A percentile compares a stretch with the other conserved stretches of the same genome.
phyloP scores from a whole-genome alignment of 2,329 filamentous ascomycete species.

The Fusarium begoniae region DNA sequence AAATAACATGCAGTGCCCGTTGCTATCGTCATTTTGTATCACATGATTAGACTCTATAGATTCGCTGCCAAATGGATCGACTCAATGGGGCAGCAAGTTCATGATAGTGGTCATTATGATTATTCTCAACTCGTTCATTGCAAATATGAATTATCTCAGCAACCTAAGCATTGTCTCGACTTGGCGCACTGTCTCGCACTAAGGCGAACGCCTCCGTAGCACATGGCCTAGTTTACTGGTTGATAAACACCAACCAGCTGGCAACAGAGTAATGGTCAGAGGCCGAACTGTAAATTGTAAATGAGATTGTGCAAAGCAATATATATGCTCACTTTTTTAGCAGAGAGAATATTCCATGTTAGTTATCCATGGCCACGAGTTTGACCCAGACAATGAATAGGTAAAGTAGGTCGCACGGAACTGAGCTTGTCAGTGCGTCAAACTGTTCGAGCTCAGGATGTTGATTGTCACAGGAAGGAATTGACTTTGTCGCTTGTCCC shows the following conservation, averaged over 20 bases:
- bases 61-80: not conserved
- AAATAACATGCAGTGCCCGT: not conserved
- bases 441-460: not conserved
- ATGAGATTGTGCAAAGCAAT: not conserved
- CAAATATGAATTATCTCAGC: constrained; percentile 6
- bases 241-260: not conserved
- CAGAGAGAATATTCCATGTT: not conserved
- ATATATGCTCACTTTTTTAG: too few species aligned
- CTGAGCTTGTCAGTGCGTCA: not conserved
- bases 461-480: not conserved
- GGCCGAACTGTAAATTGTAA: not conserved
- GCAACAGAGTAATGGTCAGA: not conserved
- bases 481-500: not conserved
- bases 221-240: constrained; percentile 35
- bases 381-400: not conserved
- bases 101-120: not conserved
- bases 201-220: constrained; percentile 36
- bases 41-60: not conserved
- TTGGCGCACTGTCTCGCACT: constrained; percentile 22
- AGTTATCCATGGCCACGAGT: not conserved
- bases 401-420: not conserved
- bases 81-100: not conserved
- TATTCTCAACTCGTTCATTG: not conserved
- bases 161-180: constrained; percentile 7
- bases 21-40: constrained; percentile 10